Percentiles rank a stretch among this genome's conserved stretches.
Evolutionary conservation across 164 flowering plant species (phyloP).

Genomic region (Hamamelis virginiana): DNA sequence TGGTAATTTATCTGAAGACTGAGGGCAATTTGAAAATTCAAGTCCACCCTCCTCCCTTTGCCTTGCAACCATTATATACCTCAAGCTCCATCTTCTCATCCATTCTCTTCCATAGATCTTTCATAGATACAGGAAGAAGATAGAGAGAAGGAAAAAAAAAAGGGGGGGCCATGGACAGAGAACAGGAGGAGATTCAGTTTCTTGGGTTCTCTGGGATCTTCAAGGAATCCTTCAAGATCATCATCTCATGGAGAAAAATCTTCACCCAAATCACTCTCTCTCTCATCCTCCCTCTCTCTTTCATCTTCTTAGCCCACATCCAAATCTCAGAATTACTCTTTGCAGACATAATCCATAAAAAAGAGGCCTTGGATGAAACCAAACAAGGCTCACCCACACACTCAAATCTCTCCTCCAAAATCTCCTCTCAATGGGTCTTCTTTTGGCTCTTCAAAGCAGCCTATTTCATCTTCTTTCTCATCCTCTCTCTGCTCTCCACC

Average conservation of each 20-base stretch:
- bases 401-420: background rate
- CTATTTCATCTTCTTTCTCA: slow-evolving; percentile 28
- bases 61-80: too few species aligned
- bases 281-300: slow-evolving; percentile 30
- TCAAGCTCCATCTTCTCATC: background rate
- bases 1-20: too few species aligned
- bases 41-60: too few species aligned
- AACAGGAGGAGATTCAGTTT: slow-evolving; percentile 26
- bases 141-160: background rate
- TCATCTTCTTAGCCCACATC: slow-evolving; percentile 26
- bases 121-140: too few species aligned
- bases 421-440: slow-evolving; percentile 16
- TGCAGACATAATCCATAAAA: background rate
- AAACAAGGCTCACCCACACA: background rate
- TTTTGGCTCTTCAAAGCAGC: slow-evolving; percentile 31
- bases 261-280: slow-evolving; percentile 27
- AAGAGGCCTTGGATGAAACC: background rate
- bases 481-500: slow-evolving; percentile 42
- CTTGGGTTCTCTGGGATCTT: slow-evolving; percentile 26
- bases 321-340: slow-evolving; percentile 14
- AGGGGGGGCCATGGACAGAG: slow-evolving; percentile 8
- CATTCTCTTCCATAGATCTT: too few species aligned
- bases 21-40: too few species aligned
- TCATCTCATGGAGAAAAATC: slow-evolving; percentile 25
- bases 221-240: slow-evolving; percentile 26